Evolutionary conservation across 257 asterid genomes (phyloP), one percentile per base, ranked within the genome.

Genomic region (Gardenia jasminoides): DNA sequence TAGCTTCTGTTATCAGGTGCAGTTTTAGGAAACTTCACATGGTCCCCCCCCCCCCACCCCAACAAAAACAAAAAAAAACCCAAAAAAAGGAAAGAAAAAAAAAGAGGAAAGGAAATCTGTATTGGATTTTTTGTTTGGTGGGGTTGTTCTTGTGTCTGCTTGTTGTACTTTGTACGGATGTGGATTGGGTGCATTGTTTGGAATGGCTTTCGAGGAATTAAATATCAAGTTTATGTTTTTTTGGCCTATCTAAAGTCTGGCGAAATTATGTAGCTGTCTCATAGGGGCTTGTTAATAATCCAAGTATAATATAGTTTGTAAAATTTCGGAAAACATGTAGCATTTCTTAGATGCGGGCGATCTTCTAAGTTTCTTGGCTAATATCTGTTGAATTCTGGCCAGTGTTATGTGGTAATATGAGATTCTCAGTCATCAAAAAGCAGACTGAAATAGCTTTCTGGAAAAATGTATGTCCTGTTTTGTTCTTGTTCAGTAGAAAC

Each of bases 121-220:
- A 0, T 6, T 7, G 48, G 54, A 13, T 19, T 39, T 8, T 3
- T 13, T 16, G 33, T 74, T 58, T 4, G 41, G 41, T 7, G 54
- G 30, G n/a, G 54, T 15, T 31, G 36, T 70, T 43, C 61, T 17
- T 33, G 19, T 61, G 56, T 30, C n/a, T 61, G 15, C 15, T 26
- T 75, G 79, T 39, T 36, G 58, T 75, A 4, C 36, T 24, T 58
- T 43, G 31, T 58, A 75, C 15, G 70, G 54, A 28, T 70, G 74
- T 41, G 36, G 22, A 43, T 22, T 70, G 22, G 56, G 74, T 43
- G 8, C 20, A 0, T 43, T 70, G 36, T 56, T 28, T 28, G 28
- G 9, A 70, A 13, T 41, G 31, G 33, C 33, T 41, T 43, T 41
- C 0, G 73, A 68, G 33, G 24, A 68, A 24, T 68, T 70, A 20